These are phyloP conservation scores for Aspergillus novoparasiticus DNA, from an alignment of 2,329 filamentous ascomycete species.

Conservation along the genomic window DNA sequence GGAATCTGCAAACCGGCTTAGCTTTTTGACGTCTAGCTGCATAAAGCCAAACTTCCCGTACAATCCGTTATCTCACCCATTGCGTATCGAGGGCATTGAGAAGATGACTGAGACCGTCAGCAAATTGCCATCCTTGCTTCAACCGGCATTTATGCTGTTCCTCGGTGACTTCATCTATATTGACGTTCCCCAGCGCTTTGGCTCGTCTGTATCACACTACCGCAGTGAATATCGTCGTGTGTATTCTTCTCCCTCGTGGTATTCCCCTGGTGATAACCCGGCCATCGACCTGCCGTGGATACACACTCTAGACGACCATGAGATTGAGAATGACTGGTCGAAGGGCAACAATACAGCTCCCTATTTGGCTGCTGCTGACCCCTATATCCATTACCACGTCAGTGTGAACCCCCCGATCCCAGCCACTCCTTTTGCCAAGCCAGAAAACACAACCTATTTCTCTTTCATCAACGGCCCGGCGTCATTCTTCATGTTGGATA, in stretches of 20 bases:
- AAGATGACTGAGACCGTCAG: slow-evolving; percentile 74
- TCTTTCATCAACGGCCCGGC: slow-evolving; percentile 87
- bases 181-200: slow-evolving; percentile 82
- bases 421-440: slow-evolving; percentile 52
- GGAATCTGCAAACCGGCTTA: slow-evolving; percentile 70
- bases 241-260: slow-evolving; percentile 95
- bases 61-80: slow-evolving; percentile 76
- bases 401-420: slow-evolving; percentile 75
- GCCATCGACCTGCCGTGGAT: slow-evolving; percentile 78
- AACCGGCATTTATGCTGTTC: slow-evolving; percentile 62
- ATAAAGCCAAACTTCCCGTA: slow-evolving; percentile 92
- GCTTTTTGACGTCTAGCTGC: slow-evolving; percentile 90
- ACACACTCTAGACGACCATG: slow-evolving; percentile 94
- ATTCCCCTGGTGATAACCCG: slow-evolving; percentile 65
- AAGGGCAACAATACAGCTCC: slow-evolving; percentile 77
- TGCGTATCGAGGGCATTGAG: slow-evolving; percentile 78
- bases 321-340: slow-evolving; percentile 90
- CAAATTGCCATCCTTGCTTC: slow-evolving; percentile 60
- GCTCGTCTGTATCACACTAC: slow-evolving; percentile 73
- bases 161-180: slow-evolving; percentile 53
- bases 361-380: slow-evolving; percentile 77
- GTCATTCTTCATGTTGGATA: slow-evolving; percentile 93
- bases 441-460: slow-evolving; percentile 75
- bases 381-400: slow-evolving; percentile 85
- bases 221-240: slow-evolving; percentile 90